A percentile compares a stretch with the other conserved stretches of the same genome.
Conservation (phyloP, 2,329 filamentous ascomycete species). For the Cladosporium sp. region DNA sequence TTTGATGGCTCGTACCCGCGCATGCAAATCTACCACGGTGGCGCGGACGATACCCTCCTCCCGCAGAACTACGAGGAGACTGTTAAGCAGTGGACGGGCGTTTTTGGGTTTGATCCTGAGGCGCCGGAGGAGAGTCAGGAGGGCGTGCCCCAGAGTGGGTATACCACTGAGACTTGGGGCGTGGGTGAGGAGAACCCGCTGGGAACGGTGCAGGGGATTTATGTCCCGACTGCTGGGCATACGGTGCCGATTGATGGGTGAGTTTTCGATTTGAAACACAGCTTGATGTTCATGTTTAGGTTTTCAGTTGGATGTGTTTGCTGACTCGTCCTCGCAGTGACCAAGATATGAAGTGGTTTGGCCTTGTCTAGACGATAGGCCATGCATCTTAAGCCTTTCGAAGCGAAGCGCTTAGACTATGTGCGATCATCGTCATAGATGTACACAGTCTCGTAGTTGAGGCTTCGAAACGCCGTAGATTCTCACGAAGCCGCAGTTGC, state of each 20-base stretch:
- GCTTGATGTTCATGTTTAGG: too few relatives aligned
- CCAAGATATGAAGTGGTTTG: slow-evolving; percentile 20
- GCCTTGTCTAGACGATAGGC: slow-evolving; percentile 1
- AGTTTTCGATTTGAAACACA: too few relatives aligned
- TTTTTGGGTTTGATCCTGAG: slow-evolving; percentile 39
- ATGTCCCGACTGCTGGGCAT: slow-evolving; percentile 32
- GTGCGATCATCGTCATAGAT: too few relatives aligned
- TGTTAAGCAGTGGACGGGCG: slow-evolving; percentile 53
- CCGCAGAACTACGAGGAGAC: slow-evolving; percentile 56
- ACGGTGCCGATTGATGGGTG: slow-evolving; percentile 31
- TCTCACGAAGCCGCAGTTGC: neutral
- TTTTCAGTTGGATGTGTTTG: neutral
- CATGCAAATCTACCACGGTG: slow-evolving; percentile 58
- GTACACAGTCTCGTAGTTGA: too few relatives aligned
- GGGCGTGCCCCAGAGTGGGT: slow-evolving; percentile 30
- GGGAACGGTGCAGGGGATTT: slow-evolving; percentile 32
- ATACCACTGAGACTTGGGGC: slow-evolving; percentile 32
- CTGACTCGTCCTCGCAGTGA: neutral
- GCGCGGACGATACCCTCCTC: slow-evolving; percentile 46
- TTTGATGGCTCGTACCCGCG: slow-evolving; percentile 49
- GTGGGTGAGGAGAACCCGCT: slow-evolving; percentile 15
- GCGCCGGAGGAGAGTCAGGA: slow-evolving; percentile 30
- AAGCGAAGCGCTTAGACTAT: too few relatives aligned
- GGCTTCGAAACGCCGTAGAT: too few relatives aligned
- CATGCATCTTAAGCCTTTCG: too few relatives aligned